Conservation (phyloP, 176 grass and related monocot species). For the Typha latifolia region DNA sequence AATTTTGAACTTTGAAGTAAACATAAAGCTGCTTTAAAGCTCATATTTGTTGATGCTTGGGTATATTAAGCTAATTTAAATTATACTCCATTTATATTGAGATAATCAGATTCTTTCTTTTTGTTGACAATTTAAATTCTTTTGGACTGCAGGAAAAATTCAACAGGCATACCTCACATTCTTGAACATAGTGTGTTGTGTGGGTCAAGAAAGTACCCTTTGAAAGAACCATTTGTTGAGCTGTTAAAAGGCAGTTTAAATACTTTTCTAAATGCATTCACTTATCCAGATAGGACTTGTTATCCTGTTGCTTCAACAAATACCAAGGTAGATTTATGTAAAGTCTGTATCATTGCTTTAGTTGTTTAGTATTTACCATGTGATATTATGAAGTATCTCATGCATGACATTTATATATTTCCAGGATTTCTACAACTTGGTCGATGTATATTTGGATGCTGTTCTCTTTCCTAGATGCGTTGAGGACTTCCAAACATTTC, state of each 20-base stretch:
- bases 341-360: constrained; percentile 11
- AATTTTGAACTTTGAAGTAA: background rate
- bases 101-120: background rate
- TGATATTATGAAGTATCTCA: constrained; percentile 16
- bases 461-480: constrained; percentile 94
- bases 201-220: constrained; percentile 93
- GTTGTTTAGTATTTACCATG: constrained; percentile 3
- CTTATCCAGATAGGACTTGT: constrained; percentile 95
- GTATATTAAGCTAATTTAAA: background rate
- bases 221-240: constrained; percentile 99
- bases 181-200: constrained; percentile 97
- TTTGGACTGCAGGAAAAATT: constrained; percentile 68
- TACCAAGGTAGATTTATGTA: constrained; percentile 46
- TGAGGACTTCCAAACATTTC: constrained; percentile 94
- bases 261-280: constrained; percentile 98
- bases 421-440: constrained; percentile 99
- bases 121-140: background rate
- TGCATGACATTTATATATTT: constrained; percentile 11
- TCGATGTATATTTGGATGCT: constrained; percentile 96
- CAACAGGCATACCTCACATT: constrained; percentile 96
- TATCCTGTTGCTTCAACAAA: constrained; percentile 99
- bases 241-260: constrained; percentile 90
- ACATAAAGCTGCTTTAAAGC: background rate
- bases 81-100: background rate
- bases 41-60: background rate